Evolutionary conservation across 805 yeast genomes (phyloP), one percentile per base, ranked within the genome.

Genomic region (Dipodascus albidus): DNA sequence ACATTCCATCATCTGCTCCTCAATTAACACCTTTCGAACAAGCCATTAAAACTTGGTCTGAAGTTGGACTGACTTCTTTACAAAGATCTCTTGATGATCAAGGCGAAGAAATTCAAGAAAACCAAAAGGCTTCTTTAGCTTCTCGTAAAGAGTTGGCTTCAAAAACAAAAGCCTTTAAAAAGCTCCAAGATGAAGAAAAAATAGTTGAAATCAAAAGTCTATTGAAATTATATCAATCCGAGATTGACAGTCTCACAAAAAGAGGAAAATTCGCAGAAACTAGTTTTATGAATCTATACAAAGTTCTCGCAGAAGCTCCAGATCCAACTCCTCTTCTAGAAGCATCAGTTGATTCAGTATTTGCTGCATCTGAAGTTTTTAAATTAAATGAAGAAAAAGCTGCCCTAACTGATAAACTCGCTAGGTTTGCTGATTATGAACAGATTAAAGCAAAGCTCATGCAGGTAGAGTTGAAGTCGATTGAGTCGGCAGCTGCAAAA

Each of bases 291-390:
- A 80, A 82, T 19, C 73, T 87, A 21, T 91, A 91, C 70, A 73
- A 87, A 53, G 73, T 80, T 15, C 70, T 91, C 3, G 87, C 89
- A 3, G 96, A 90, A 65, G 90, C 95, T 0, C 97, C 97, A 0
- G 97, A 91, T 69, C 98, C 98, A 1, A 79, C 77, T 57, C 95
- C 96, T 2, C 67, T 90, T 47, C 70, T 91, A 54, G 85, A 85
- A 60, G 76, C 81, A 41, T 79, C 90, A 1, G 64, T 85, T 23
- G 87, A 82, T 50, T 78, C 87, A 3, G 79, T 84, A 4, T 67
- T 75, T 2, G 76, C 78, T 19, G 72, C 76, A 1, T 71, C 76
- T 20, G 87, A 85, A 52, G 69, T 76, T 3, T 76, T 74, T 2
- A 67, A 67, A 8, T 67, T 85, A 50, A 74, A 75, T 54, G 69